Evolutionary conservation across 805 yeast genomes (phyloP).

Genomic region (Dipodascus albidus): DNA sequence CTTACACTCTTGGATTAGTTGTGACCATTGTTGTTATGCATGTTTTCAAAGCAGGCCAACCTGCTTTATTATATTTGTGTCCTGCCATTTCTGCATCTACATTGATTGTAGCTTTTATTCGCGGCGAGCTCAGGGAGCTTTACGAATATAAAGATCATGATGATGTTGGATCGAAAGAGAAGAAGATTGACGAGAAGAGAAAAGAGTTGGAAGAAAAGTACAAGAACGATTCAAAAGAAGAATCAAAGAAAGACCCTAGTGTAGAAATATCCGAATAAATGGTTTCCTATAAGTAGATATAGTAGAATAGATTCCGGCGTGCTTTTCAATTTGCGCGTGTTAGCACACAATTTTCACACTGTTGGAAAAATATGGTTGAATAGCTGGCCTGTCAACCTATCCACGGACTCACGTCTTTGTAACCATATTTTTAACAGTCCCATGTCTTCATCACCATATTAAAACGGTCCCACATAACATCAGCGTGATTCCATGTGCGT

Average conservation of each 20-base stretch:
- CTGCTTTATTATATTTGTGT: conserved; percentile 54
- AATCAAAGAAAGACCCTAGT: not conserved
- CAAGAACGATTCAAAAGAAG: not conserved
- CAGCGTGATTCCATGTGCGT: too few relatives aligned
- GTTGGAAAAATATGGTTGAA: too few relatives aligned
- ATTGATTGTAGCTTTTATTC: conserved; percentile 24
- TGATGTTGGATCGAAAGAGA: not conserved
- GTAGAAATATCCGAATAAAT: not conserved
- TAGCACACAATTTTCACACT: too few relatives aligned
- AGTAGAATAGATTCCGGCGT: too few relatives aligned
- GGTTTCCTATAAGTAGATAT: too few relatives aligned
- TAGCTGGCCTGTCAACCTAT: too few relatives aligned
- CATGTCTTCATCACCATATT: too few relatives aligned
- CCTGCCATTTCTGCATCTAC: conserved; percentile 35
- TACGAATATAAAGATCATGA: conserved; percentile 21
- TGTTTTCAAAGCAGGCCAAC: conserved; percentile 40
- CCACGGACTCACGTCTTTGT: too few relatives aligned
- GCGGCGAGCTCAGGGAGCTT: conserved; percentile 32
- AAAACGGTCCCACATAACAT: too few relatives aligned
- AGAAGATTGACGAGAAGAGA: not conserved
- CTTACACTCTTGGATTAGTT: conserved; percentile 38
- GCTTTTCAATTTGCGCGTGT: too few relatives aligned
- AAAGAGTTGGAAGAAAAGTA: not conserved
- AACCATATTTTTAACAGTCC: too few relatives aligned
- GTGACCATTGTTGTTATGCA: conserved; percentile 33